Evolutionary conservation across 306 rosid genomes (phyloP), one percentile per base, ranked within the genome.

Genomic region (Vachellia pachyceras): DNA sequence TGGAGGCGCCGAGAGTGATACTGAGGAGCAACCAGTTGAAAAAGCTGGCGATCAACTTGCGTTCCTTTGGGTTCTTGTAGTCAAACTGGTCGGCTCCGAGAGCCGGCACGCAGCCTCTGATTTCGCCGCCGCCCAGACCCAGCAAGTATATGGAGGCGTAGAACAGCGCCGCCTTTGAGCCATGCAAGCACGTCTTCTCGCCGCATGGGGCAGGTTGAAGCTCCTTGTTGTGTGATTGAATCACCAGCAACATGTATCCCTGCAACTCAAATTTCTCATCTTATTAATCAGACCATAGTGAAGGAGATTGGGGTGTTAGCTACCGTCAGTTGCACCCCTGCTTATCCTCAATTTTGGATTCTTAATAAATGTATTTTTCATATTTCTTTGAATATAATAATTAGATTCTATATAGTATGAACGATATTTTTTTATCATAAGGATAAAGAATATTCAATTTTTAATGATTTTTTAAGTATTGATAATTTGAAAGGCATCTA

Each of bases 11-110:
- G 11, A 79, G 23, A 14, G 88, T 85, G 42, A 83, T 47, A 18
- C 90, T 85, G 49, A 88, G 87, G 82, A 88, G 60, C 58, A 88
- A 73, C 92, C 92, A 90, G 54, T 90, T 88, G 88, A 90, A 88
- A 85, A 85, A 88, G 64, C 83, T 83, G 40, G 87, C 91, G 45
- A 88, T 55, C 46, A 57, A 83, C 18, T 49, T 63, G 3, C 81
- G 79, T 67, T 88, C 92, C 45, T 83, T 66, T 7, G 87, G 90
- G 18, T 71, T 82, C 47, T 77, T 80, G 10, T 84, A 45, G 36
- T 90, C 90, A 40, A 90, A 90, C 72, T 88, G 89, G 84, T 90
- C 90, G 1, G 84, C 92, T 39, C 94, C 92, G 22, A 88, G 77
- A 7, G 90, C 89, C 7, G 92, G 92, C 10, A 88, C 84, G 64